Evolutionary conservation across 805 yeast genomes (phyloP).

Genomic region (Saccharomycopsis lassenensis): DNA sequence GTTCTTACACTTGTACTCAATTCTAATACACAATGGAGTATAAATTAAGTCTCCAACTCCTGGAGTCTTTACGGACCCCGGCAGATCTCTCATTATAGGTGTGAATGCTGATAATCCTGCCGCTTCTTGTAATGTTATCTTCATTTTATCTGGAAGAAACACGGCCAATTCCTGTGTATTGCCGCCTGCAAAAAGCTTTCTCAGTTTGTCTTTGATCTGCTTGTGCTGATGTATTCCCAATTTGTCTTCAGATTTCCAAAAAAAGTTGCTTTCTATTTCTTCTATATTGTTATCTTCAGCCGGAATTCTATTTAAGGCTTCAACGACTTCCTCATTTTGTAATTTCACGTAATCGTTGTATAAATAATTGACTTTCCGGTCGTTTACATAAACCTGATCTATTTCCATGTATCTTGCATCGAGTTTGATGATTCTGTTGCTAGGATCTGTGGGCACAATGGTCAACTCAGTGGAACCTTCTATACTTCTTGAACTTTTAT

Average conservation of each 20-base stretch:
- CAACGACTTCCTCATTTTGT: slow-evolving; percentile 27
- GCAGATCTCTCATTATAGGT: slow-evolving; percentile 30
- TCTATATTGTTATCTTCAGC: not conserved
- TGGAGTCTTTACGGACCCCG: slow-evolving; percentile 28
- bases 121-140: slow-evolving; percentile 47
- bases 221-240: slow-evolving; percentile 49
- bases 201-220: slow-evolving; percentile 40
- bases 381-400: slow-evolving; percentile 53
- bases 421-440: slow-evolving; percentile 47
- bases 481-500: slow-evolving; percentile 47
- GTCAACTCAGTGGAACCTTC: slow-evolving; percentile 77
- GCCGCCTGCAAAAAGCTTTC: slow-evolving; percentile 38
- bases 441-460: slow-evolving; percentile 55
- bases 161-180: slow-evolving; percentile 57
- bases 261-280: too few relatives aligned
- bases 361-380: slow-evolving; percentile 41
- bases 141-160: slow-evolving; percentile 53
- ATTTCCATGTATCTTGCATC: slow-evolving; percentile 75
- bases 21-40: slow-evolving; percentile 62
- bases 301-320: slow-evolving; percentile 19
- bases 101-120: slow-evolving; percentile 26
- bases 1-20: slow-evolving; percentile 53
- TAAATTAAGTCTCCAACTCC: slow-evolving; percentile 39
- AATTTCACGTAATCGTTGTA: slow-evolving; percentile 42
- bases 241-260: too few relatives aligned